Percentiles rank a stretch among this genome's conserved stretches.
Conservation (phyloP, 2,329 filamentous ascomycete species). For the Coniochaeta sp. region DNA sequence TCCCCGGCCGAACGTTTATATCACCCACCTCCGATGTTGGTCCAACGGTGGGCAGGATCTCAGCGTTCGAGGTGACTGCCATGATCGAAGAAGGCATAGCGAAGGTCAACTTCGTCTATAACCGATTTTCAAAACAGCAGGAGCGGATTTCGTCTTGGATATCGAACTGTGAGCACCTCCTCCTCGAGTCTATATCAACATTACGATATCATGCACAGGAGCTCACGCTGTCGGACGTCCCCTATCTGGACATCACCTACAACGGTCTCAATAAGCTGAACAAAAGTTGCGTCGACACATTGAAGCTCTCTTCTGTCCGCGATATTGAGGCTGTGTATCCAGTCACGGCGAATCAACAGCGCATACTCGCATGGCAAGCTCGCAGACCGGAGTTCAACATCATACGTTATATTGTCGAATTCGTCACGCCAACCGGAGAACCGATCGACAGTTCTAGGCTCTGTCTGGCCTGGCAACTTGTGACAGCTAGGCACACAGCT, state of each 20-base stretch:
- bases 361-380: conserved; percentile 38
- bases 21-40: conserved; percentile 37
- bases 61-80: conserved; percentile 43
- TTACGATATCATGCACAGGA: conserved; percentile 34
- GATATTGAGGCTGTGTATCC: conserved; percentile 43
- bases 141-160: conserved; percentile 38
- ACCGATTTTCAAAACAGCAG: conserved; percentile 30
- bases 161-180: conserved; percentile 34
- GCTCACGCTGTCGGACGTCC: conserved; percentile 42
- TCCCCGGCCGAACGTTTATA: conserved; percentile 28
- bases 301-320: conserved; percentile 30
- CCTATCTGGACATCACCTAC: conserved; percentile 38
- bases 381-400: conserved; percentile 32
- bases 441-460: conserved; percentile 34
- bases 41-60: conserved; percentile 35
- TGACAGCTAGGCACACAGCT: conserved; percentile 35
- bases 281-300: conserved; percentile 28
- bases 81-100: conserved; percentile 35
- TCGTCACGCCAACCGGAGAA: conserved; percentile 27
- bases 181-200: conserved; percentile 34
- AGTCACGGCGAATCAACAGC: conserved; percentile 39
- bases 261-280: conserved; percentile 36
- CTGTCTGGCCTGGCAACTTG: conserved; percentile 41
- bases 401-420: conserved; percentile 38
- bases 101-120: conserved; percentile 38